Conservation (phyloP, 495 filamentous ascomycete genomes). For the Lepraria neglecta region DNA sequence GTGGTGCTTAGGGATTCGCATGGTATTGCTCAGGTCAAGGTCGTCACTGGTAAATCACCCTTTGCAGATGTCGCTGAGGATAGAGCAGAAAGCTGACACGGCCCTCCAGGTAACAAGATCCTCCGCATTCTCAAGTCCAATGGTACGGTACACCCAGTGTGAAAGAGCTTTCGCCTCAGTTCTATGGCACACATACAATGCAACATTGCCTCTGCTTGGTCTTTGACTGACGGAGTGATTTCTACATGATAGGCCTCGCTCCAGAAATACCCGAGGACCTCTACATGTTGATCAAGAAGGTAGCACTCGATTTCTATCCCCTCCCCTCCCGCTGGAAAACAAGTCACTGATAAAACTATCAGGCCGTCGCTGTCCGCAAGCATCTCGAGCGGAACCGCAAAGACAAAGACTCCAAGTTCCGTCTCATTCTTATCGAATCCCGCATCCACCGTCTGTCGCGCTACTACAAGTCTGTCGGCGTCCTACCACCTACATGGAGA, state of each 20-base stretch:
- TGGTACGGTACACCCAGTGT: conserved; percentile 55
- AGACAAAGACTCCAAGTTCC: conserved; percentile 99
- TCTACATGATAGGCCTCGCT: conserved; percentile 73
- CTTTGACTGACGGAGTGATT: conserved; percentile 93
- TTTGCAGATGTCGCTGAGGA: neutral
- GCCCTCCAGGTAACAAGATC: conserved; percentile 85
- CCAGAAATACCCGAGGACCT: conserved; percentile 97
- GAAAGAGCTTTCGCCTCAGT: neutral
- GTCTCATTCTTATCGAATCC: conserved; percentile 99
- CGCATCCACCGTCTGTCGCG: conserved; percentile 97
- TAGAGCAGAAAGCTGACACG: conserved; percentile 25
- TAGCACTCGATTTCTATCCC: conserved; percentile 30
- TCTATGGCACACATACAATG: neutral
- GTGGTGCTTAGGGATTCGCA: conserved; percentile 95
- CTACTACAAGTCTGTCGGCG: conserved; percentile 98
- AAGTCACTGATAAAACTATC: neutral
- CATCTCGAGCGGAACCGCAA: conserved; percentile 99
- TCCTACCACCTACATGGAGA: conserved; percentile 96
- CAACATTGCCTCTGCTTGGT: conserved; percentile 88
- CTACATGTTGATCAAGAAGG: conserved; percentile 99
- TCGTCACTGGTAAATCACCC: conserved; percentile 78
- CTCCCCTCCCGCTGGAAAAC: neutral
- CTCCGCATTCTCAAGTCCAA: conserved; percentile 93
- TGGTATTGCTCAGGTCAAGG: conserved; percentile 92
- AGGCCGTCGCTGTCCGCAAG: conserved; percentile 99